Percentiles rank a stretch among this genome's conserved stretches.
phyloP scores from a whole-genome alignment of 1,284 basidiomycete genomes.

The Moesziomyces globuligerus region DNA sequence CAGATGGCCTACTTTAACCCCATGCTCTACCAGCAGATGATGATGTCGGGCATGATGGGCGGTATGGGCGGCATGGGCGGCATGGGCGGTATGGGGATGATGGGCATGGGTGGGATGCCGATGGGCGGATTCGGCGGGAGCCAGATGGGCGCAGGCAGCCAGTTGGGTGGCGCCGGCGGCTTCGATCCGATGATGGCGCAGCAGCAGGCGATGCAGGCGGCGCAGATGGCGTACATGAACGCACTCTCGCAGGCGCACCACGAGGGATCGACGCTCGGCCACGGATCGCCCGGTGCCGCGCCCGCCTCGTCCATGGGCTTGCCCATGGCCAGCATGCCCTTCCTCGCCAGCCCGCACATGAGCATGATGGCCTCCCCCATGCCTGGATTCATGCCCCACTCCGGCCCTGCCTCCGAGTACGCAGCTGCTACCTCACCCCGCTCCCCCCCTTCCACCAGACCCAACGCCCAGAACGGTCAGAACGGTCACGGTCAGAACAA shows the following conservation, averaged over 20 bases:
- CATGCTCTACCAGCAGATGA: conserved; percentile 68
- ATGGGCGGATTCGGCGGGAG: conserved; percentile 48
- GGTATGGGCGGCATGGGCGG: conserved; percentile 70
- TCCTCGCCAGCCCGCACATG: conserved; percentile 50
- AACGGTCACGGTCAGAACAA: too few relatives aligned
- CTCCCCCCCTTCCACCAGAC: too few relatives aligned
- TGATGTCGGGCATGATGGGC: conserved; percentile 58
- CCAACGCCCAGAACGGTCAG: too few relatives aligned
- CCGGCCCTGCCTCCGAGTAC: conserved; percentile 26
- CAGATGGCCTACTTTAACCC: conserved; percentile 71
- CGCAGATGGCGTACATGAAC: conserved; percentile 65
- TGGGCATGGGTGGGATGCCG: conserved; percentile 46
- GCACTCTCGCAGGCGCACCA: conserved; percentile 47
- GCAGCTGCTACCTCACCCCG: too few relatives aligned
- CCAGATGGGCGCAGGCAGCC: conserved; percentile 47
- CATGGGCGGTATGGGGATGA: conserved; percentile 51
- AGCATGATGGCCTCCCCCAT: conserved; percentile 53
- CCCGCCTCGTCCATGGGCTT: conserved; percentile 40
- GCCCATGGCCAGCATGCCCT: conserved; percentile 47
- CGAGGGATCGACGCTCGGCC: conserved; percentile 34
- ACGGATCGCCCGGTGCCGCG: conserved; percentile 22
- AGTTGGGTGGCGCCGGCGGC: conserved; percentile 28
- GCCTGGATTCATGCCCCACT: conserved; percentile 35
- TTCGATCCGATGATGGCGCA: conserved; percentile 55
- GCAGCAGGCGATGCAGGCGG: conserved; percentile 63